Evolutionary conservation across 495 filamentous ascomycete species (phyloP), one percentile per base, ranked within the genome.

Genomic region (Aspergillus carlsbadensis): DNA sequence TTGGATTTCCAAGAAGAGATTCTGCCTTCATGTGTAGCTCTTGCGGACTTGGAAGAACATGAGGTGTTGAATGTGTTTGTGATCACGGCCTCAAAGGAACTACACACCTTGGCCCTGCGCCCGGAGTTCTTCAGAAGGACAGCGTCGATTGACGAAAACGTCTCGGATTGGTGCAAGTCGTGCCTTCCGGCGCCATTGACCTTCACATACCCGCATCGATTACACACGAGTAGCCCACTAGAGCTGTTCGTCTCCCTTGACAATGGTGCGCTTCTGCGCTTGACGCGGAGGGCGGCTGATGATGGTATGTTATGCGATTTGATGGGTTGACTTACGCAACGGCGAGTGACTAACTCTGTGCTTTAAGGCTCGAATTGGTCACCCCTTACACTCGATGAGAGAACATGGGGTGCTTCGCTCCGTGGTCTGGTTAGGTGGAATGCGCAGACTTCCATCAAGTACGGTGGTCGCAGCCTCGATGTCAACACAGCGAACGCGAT

Each of bases 21-120:
- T 43, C 77, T 85, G 49, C 81, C 86, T 15, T 82, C 81, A 3
- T 89, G 92, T 47, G 81, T 98, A 37, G 90, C 86, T 21, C 82
- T 98, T 47, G 84, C 89, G 15, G 95, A 97, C 64, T 75, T 84
- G 26, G 80, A 87, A 54, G 87, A 88, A 22, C 84, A 87, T 56
- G 91, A 96, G 77, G 79, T 85, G 55, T 72, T 97, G 58, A 87
- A 79, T 58, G 81, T 92, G 21, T 96, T 88, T 72, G 88, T 87
- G 46, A 73, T 98, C 60, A 96, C 95, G 53, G 81, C 82, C 37
- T 79, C 78, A 0, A 88, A 88, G 59, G 84, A 91, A 54, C 79
- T 98, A 2, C 88, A 91, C 70, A 91, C 90, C 13, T 73, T 98
- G 56, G 86, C 79, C 10, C 69, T 98, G 21, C 87, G 85, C 49